These are phyloP conservation scores for Cystobasidium slooffiae DNA, from an alignment of 1,284 basidiomycete genomes.

Conservation along the genomic window DNA sequence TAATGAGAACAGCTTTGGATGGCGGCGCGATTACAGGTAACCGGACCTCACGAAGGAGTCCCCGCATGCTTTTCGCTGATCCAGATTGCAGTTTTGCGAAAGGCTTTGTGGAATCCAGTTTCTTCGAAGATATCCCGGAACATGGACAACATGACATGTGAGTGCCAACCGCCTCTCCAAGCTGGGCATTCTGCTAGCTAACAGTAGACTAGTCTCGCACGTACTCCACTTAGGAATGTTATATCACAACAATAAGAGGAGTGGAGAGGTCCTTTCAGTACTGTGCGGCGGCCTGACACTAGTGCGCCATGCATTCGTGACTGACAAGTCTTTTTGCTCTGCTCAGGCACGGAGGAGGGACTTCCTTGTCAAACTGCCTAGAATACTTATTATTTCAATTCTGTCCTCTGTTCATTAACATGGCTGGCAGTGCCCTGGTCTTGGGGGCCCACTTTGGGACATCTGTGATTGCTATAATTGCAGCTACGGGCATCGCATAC, in stretches of 20 bases:
- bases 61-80: not conserved
- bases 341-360: too few species aligned
- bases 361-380: too few species aligned
- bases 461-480: not conserved
- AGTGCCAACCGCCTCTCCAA: not conserved
- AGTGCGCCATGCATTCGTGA: not conserved
- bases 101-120: slow-evolving; percentile 19
- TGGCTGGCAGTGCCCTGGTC: not conserved
- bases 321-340: not conserved
- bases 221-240: slow-evolving; percentile 77
- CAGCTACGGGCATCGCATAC: not conserved
- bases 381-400: not conserved
- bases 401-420: not conserved
- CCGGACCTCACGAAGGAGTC: too few species aligned
- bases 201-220: slow-evolving; percentile 61
- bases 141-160: slow-evolving; percentile 12
- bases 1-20: slow-evolving; percentile 1
- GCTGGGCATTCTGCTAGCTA: not conserved
- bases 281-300: not conserved
- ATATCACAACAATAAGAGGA: slow-evolving; percentile 77
- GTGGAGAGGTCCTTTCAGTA: slow-evolving; percentile 66
- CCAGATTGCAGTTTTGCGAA: not conserved
- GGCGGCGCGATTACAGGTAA: slow-evolving; percentile 2
- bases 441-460: not conserved
- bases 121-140: not conserved